Evolutionary conservation across 2,329 filamentous ascomycete genomes (phyloP), one percentile per base, ranked within the genome.

Genomic region (Ampelomyces quisqualis): DNA sequence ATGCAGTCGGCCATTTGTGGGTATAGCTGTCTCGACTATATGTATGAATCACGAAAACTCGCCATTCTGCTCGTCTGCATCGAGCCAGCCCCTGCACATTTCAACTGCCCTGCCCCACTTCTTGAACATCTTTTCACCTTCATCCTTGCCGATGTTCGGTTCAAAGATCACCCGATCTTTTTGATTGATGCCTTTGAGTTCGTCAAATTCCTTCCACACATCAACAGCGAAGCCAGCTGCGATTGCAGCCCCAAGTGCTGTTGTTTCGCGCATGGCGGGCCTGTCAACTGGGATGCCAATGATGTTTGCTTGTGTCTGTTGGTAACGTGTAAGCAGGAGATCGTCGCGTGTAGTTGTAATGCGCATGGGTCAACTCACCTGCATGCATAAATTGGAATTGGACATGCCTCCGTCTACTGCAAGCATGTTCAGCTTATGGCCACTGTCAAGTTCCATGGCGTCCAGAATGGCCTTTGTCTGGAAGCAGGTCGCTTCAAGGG

Each of bases 381-480:
- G 89, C 90, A 95, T 95, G 71, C 85, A 89, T 40, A 95, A 77
- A 63, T 90, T 85, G 8, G 87, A 91, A 70, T 88, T 91, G 58
- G 85, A 90, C 77, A 95, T 88, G 43, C 90, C 90, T 42, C 90
- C 90, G 62, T 95, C 90, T 29, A 95, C 90, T 22, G 87, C 85
- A 29, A 95, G 76, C 51, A 84, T 80, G 43, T 81, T 77, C 21
- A 95, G 78, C 49, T 81, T 80, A 63, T 90, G 84, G 23, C 84
- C 83, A 38, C 85, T 90, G 70, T 95, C 90, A 55, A 85, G 82
- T 62, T 87, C 88, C 90, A 95, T 95, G 48, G 90, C 88, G 62
- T 93, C 85, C 17, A 95, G 79, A 58, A 95, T 95, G 15, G 90
- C 90, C 58, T 90, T 90, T 17, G 88, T 95, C 70, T 95, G 90